Base-by-base conservation (phyloP, 2,329 filamentous ascomycete genomes). In the Fusarium armeniacum region DNA sequence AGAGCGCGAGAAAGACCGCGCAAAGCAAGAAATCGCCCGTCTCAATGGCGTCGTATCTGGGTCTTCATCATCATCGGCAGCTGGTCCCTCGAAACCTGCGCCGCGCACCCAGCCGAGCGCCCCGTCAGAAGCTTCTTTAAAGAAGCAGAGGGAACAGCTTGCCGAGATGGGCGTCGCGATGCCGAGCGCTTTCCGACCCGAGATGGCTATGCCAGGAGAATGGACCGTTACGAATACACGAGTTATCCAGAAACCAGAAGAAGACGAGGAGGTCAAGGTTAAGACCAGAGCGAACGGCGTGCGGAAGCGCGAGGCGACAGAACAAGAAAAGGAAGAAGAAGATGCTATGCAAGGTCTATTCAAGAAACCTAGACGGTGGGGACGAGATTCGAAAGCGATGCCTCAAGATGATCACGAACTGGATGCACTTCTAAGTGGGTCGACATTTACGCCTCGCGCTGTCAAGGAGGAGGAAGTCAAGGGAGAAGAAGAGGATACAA, bases 131-230 rank as follows among this genome's bases (percentile, higher is more conserved):
- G 87, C 89, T 11, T 91, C 97, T 70, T 84, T 93, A 58, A 95
- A 95, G 79, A 87, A 86, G 57, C 96, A 99, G 81, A 87, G 97
- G 75, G 90, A 94, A 68, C 94, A 98, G 79, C 84, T 99, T 13
- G 94, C 91, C 6, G 92, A 91, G 36, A 87, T 99, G 85, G 96
- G 96, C 1, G 89, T 99, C 50, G 88, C 89, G 47, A 87, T 98
- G 56, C 96, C 96, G 1, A 90, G 93, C 45, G 90, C 92, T 70
- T 89, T 93, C 59, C 85, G 93, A 62, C 85, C 87, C 3, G 93
- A 96, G 63, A 89, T 98, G 88, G 94, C 94, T 7, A 89, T 98
- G 83, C 90, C 91, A 6, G 93, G 96, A 33, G 92, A 97, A 55
- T 99, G 95, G 95, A 89, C 93, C 1, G 87, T 90, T 13, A 90